phyloP scores from a whole-genome alignment of 2,329 filamentous ascomycete species.

The Tolypocladium tundrense region DNA sequence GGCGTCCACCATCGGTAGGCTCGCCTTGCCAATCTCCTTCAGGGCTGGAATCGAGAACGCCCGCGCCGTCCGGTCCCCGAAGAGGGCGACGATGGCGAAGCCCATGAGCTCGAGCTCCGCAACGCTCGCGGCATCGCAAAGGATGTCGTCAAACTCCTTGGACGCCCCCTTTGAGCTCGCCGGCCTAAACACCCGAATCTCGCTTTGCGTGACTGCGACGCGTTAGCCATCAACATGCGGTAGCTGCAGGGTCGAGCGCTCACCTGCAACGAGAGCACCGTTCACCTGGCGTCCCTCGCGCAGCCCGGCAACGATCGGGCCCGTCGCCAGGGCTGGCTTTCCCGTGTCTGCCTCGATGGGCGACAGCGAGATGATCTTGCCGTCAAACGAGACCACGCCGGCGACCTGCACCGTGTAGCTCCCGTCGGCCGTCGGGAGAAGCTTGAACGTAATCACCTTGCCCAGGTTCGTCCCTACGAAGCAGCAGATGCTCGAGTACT shows the following conservation, averaged over 20 bases:
- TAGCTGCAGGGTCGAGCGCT: conserved; percentile 14
- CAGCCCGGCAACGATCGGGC: conserved; percentile 63
- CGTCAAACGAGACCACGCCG: conserved; percentile 58
- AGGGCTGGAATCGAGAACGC: conserved; percentile 81
- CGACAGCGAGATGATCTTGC: conserved; percentile 61
- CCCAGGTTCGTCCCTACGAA: conserved; percentile 85
- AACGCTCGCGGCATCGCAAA: conserved; percentile 74
- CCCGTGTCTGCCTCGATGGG: conserved; percentile 76
- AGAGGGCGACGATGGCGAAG: conserved; percentile 71
- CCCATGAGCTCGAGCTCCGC: conserved; percentile 66
- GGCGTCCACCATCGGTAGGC: conserved; percentile 62
- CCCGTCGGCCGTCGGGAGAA: conserved; percentile 63
- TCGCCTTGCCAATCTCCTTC: conserved; percentile 66
- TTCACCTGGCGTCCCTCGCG: conserved; percentile 65
- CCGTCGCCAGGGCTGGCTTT: conserved; percentile 64
- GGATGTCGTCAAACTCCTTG: conserved; percentile 72
- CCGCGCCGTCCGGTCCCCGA: conserved; percentile 69
- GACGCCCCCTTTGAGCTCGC: conserved; percentile 81
- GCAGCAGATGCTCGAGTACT: conserved; percentile 87
- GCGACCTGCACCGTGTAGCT: conserved; percentile 60
- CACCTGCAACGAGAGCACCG: conserved; percentile 68
- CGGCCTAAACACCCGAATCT: conserved; percentile 81
- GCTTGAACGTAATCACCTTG: conserved; percentile 79
- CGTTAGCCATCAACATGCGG: conserved; percentile 12
- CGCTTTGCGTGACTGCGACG: conserved; percentile 51